Percentiles rank a stretch among this genome's conserved stretches.
Evolutionary conservation across 305 asterid species (phyloP).

Genomic region (Rubia balearica): DNA sequence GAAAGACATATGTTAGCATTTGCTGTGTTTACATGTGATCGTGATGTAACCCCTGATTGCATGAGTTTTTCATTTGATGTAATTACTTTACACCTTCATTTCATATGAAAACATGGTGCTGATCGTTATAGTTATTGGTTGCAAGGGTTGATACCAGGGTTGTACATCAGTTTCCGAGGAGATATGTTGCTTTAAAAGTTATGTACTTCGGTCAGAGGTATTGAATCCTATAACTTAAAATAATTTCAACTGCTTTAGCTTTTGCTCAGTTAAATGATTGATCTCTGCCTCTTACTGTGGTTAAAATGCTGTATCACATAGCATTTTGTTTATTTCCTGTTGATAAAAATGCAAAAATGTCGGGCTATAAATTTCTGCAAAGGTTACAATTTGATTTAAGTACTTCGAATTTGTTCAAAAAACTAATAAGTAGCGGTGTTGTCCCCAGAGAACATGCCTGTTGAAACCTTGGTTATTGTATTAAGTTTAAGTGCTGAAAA

Average conservation of each 20-base stretch:
- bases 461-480: background rate
- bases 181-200: constrained; percentile 73
- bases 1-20: background rate
- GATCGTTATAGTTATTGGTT: constrained; percentile 10
- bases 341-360: background rate
- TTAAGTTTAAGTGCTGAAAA: background rate
- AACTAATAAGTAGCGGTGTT: background rate
- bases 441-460: background rate
- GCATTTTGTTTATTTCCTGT: background rate
- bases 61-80: background rate
- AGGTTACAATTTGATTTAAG: background rate
- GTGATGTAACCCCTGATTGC: background rate
- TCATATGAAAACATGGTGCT: background rate
- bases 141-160: constrained; percentile 23
- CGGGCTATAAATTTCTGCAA: constrained; percentile 1
- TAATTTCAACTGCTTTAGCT: background rate
- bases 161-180: constrained; percentile 45
- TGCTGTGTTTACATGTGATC: background rate
- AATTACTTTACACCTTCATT: background rate
- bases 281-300: background rate
- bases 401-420: background rate
- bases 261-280: background rate
- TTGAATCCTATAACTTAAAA: background rate
- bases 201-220: constrained; percentile 96
- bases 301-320: background rate